Base-by-base conservation (phyloP, 495 filamentous ascomycete species). In the Oidiodendron maius region DNA sequence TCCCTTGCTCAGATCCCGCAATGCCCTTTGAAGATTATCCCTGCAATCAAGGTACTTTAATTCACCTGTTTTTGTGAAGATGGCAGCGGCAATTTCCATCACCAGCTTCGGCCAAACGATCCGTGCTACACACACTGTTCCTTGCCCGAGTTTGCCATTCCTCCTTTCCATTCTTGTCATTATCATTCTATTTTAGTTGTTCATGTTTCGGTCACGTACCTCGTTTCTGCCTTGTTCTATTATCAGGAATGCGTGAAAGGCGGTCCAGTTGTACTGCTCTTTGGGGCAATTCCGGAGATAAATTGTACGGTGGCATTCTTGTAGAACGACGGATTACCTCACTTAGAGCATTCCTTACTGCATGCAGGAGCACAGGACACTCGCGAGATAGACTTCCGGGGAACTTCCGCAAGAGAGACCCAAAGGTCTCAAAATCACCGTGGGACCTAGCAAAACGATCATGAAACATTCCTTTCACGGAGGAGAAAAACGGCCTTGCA, bases 401-500 rank as follows among this genome's bases (percentile, higher is more conserved):
- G n/a, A n/a, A n/a, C n/a, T n/a, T n/a, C n/a, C n/a, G n/a, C n/a
- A n/a, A n/a, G n/a, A n/a, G n/a, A n/a, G n/a, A n/a, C n/a, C n/a
- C n/a, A n/a, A n/a, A n/a, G n/a, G n/a, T n/a, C n/a, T n/a, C n/a
- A n/a, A n/a, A n/a, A n/a, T n/a, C n/a, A n/a, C n/a, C n/a, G n/a
- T n/a, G n/a, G n/a, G n/a, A n/a, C n/a, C n/a, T n/a, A n/a, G n/a
- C n/a, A n/a, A n/a, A n/a, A n/a, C n/a, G n/a, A n/a, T n/a, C n/a
- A 46, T 51, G 24, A 50, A 47, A 47, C 52, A 59, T 59, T 59
- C 56, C 56, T 46, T 34, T 21, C 1, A 46, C 50, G 26, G 13
- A 44, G 41, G 42, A 26, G n/a, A n/a, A n/a, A n/a, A 45, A 26
- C 40, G 44, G 38, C 37, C 37, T 40, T 49, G 13, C 32, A 21